A percentile compares a stretch with the other conserved stretches of the same genome.
phyloP scores from a whole-genome alignment of 345 rosid genomes.

The Gossypium bickii region DNA sequence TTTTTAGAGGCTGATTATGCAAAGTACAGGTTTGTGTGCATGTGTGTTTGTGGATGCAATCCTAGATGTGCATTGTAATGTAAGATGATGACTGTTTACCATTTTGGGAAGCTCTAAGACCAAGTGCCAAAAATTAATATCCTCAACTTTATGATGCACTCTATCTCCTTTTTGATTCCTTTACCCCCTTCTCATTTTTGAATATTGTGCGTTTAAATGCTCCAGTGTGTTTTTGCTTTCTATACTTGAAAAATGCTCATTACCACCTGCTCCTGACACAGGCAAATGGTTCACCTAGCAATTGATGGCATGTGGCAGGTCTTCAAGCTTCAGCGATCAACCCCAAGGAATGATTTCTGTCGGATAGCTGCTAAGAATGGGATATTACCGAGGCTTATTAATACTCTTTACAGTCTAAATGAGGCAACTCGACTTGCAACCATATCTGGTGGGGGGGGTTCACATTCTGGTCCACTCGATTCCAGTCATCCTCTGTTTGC shows the following conservation, averaged over 20 bases:
- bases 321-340: constrained; percentile 93
- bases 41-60: neutral
- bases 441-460: constrained; percentile 54
- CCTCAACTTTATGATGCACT: constrained; percentile 9
- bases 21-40: constrained; percentile 63
- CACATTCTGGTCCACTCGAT: constrained; percentile 79
- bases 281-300: constrained; percentile 99
- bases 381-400: constrained; percentile 74
- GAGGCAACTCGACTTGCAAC: constrained; percentile 88
- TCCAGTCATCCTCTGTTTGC: constrained; percentile 50
- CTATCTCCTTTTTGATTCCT: neutral
- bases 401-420: constrained; percentile 93
- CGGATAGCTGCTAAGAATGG: constrained; percentile 94
- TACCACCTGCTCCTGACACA: constrained; percentile 39
- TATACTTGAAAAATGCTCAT: constrained; percentile 24
- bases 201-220: neutral
- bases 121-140: neutral
- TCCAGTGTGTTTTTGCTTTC: neutral
- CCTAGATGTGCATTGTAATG: neutral
- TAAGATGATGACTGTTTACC: neutral
- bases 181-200: constrained; percentile 4
- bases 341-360: constrained; percentile 90
- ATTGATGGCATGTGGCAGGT: constrained; percentile 99
- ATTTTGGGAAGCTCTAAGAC: neutral
- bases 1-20: constrained; percentile 98